Base-by-base conservation (phyloP, 2,329 filamentous ascomycete genomes). In the Ascochyta fabae region DNA sequence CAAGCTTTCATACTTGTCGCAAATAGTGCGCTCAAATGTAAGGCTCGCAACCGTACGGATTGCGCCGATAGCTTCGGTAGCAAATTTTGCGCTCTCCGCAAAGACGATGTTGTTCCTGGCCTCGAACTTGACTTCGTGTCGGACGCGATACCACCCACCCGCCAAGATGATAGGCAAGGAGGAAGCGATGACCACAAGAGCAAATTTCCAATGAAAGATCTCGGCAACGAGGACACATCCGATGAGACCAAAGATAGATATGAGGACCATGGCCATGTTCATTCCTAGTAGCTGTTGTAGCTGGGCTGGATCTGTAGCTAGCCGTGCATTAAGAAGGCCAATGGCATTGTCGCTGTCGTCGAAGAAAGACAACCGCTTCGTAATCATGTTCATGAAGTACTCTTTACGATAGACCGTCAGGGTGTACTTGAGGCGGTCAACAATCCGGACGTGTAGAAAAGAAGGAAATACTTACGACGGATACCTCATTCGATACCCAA, bases 31-130 rank as follows among this genome's bases (percentile, higher is more conserved):
- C 77, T 98, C 94, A 12, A 93, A 86, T 0, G 92, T 96, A 42
- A 98, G 82, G 5, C 91, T 90, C 7, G 92, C 92, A n/a, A 97
- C 93, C 2, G 94, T 98, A 48, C 93, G 88, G 63, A 97, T 96
- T 7, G 92, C 90, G 1, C 91, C 92, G 35, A 95, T 96, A 39
- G 93, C 92, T 75, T 98, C 94, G 43, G 92, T 96, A 8, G 94
- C 94, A 72, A 89, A 97, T 49, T 86, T 88, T 5, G 93, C 93
- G 53, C 91, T 96, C 35, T 83, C 82, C 1, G 91, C 87, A 22
- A 96, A 83, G 77, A 95, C 87, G 76, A 84, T 91, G 78, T 96
- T 96, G 29, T 63, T 69, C 12, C 46, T 52, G 15, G 58, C 60
- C 39, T 68, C 67, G 16, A 70, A 70, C 29, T 58, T 56, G 9